Evolutionary conservation across 164 flowering plant genomes (phyloP), one percentile per base, ranked within the genome.

Genomic region (Cinnamomum micranthum): DNA sequence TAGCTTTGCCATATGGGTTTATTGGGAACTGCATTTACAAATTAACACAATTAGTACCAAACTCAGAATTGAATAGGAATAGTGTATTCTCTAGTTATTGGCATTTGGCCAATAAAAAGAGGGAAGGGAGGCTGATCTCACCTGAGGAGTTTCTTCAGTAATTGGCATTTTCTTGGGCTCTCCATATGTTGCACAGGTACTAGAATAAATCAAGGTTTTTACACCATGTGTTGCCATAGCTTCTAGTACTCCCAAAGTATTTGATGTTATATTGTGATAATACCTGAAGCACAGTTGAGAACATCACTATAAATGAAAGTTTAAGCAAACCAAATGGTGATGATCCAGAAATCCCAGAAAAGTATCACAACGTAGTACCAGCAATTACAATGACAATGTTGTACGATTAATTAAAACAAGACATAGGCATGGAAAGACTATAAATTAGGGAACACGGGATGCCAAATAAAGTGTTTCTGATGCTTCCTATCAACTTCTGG

Each of bases 1-100:
- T 95, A 55, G 99, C 99, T 83, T 95, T 95, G 71, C 99, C 98
- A 83, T 95, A 95, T 65, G 99, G 99, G 80, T 95, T 95, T 31
- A 93, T 95, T n/a, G 99, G 98, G 65, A 77, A 80, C 99, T 92
- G 87, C 62, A 81, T 23, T 68, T 33, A 73, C 23, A 70, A 75
- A 41, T 0, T 20, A 62, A 15, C 25, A 58, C 72, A 31, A 65
- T 70, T 14, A 67, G 27, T 59, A 5, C 7, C 60, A 55, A 55
- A 55, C 60, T 15, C 60, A 55, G n/a, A 55, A 55, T 55, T 55
- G 17, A 15, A 11, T 55, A 20, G 60, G 20, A 55, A 15, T 15
- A 55, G 60, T 55, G 60, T 20, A n/a, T 55, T 55, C n/a, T 55
- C 60, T 55, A 20, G n/a, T 7, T 1, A 41, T 6, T 6, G 5